Percentiles rank a stretch among this genome's conserved stretches.
These are phyloP conservation scores for Trichophyton benhamiae DNA, from an alignment of 2,329 filamentous ascomycete species.

Conservation along the genomic window DNA sequence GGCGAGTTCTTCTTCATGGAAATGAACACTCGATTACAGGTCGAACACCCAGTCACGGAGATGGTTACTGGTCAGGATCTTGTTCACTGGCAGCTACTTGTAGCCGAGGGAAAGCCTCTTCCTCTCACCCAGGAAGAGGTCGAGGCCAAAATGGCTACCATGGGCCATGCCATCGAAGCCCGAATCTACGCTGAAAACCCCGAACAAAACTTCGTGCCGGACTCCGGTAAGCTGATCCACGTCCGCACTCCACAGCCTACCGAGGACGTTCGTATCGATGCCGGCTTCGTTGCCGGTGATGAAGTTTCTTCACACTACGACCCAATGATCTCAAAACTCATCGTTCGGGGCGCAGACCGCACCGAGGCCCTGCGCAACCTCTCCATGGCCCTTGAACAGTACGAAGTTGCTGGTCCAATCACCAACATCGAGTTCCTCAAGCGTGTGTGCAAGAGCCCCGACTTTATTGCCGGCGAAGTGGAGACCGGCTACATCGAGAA, in stretches of 20 bases:
- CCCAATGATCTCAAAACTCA: conserved; percentile 97
- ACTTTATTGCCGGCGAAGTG: conserved; percentile 76
- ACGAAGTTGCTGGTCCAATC: conserved; percentile 82
- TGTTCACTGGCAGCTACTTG: conserved; percentile 88
- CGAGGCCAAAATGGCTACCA: conserved; percentile 55
- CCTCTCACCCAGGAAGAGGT: conserved; percentile 55
- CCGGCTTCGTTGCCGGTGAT: conserved; percentile 82
- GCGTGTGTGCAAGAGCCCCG: conserved; percentile 64
- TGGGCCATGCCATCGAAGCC: conserved; percentile 86
- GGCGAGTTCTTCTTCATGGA: conserved; percentile 60
- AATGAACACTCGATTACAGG: conserved; percentile 74
- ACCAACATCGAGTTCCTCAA: conserved; percentile 98
- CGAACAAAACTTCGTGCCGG: conserved; percentile 79
- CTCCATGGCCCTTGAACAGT: conserved; percentile 65
- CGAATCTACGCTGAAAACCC: conserved; percentile 95
- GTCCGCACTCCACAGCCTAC: conserved; percentile 58
- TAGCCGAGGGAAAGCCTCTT: conserved; percentile 59
- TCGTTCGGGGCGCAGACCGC: conserved; percentile 69
- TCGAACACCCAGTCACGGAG: conserved; percentile 90
- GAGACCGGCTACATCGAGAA: conserved; percentile 96
- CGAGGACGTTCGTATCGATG: conserved; percentile 75
- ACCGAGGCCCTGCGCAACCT: conserved; percentile 74
- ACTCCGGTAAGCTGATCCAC: conserved; percentile 78
- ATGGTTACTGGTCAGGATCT: conserved; percentile 65
- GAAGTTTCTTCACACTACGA: conserved; percentile 92